Evolutionary conservation across 2,329 filamentous ascomycete species (phyloP).

Genomic region (Coleophoma crateriformis): DNA sequence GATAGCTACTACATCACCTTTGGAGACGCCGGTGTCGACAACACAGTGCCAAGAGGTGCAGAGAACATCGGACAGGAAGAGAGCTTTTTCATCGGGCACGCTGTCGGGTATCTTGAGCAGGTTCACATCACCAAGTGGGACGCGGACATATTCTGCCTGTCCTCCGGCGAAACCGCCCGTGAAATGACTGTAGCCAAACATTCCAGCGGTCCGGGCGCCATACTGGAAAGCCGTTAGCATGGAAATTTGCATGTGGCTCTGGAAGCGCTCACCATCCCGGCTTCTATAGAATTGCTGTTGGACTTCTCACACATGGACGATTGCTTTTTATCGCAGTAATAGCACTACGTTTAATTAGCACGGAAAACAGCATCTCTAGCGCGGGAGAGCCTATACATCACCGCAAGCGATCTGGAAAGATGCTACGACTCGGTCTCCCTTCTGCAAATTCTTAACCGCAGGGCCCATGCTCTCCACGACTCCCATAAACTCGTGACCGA

Average conservation of each 20-base stretch:
- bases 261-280: slow-evolving; percentile 48
- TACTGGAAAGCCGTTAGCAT: slow-evolving; percentile 36
- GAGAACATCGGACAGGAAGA: slow-evolving; percentile 79
- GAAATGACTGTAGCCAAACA: slow-evolving; percentile 72
- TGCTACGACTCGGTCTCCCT: slow-evolving; percentile 70
- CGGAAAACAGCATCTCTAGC: not conserved
- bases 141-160: slow-evolving; percentile 80
- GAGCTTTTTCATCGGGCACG: slow-evolving; percentile 74
- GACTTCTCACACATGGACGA: slow-evolving; percentile 78
- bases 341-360: slow-evolving; percentile 42
- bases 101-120: slow-evolving; percentile 71
- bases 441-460: slow-evolving; percentile 44
- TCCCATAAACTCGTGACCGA: slow-evolving; percentile 49
- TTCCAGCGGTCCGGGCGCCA: slow-evolving; percentile 67
- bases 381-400: slow-evolving; percentile 32
- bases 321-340: slow-evolving; percentile 72
- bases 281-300: slow-evolving; percentile 65
- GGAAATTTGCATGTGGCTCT: no score
- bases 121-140: slow-evolving; percentile 77
- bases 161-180: slow-evolving; percentile 84
- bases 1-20: slow-evolving; percentile 72
- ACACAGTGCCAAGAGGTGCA: slow-evolving; percentile 77
- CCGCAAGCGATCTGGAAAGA: slow-evolving; percentile 79
- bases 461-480: slow-evolving; percentile 43
- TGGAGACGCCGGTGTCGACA: slow-evolving; percentile 76